Percentiles rank a stretch among this genome's conserved stretches.
Evolutionary conservation across 2,329 filamentous ascomycete genomes (phyloP).

Genomic region (Aspergillus nomiae): DNA sequence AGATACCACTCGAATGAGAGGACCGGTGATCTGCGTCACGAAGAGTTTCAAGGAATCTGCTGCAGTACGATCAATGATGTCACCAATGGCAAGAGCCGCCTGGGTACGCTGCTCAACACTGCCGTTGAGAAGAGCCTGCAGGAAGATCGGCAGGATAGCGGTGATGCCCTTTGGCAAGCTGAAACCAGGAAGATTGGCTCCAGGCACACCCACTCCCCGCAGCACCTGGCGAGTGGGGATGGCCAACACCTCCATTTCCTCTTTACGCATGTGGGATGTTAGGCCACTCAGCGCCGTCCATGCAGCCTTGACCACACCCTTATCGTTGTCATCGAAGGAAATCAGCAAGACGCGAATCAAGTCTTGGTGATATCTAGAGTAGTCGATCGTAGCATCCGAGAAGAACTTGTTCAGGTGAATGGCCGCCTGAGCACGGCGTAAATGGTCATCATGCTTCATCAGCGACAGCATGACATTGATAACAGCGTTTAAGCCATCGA

Average conservation of each 20-base stretch:
- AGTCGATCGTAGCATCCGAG: conserved; percentile 75
- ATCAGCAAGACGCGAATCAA: conserved; percentile 88
- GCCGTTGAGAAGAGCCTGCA: conserved; percentile 97
- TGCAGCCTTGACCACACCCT: conserved; percentile 80
- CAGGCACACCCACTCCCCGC: conserved; percentile 83
- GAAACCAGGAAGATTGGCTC: conserved; percentile 84
- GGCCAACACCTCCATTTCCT: conserved; percentile 95
- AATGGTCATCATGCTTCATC: conserved; percentile 90
- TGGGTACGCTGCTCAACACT: conserved; percentile 88
- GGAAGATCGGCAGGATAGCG: conserved; percentile 91
- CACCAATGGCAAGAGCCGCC: conserved; percentile 88
- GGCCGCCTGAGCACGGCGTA: conserved; percentile 75
- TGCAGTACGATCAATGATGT: conserved; percentile 91
- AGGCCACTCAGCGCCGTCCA: conserved; percentile 87
- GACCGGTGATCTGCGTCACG: conserved; percentile 96
- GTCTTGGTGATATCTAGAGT: conserved; percentile 93
- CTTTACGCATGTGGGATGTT: conserved; percentile 87
- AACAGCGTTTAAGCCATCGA: conserved; percentile 88
- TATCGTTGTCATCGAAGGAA: conserved; percentile 86
- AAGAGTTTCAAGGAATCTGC: conserved; percentile 87
- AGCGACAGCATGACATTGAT: conserved; percentile 91
- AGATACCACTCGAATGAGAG: conserved; percentile 94
- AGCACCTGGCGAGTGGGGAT: conserved; percentile 82
- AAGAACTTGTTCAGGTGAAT: conserved; percentile 87
- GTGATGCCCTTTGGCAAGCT: conserved; percentile 93